These are phyloP conservation scores for Arabidopsis thaliana DNA, from an alignment of 345 rosid genomes.

Conservation along the genomic window TAIR10.1 NC_003074.8:18973001-18973500, in stretches of 20 bases:
- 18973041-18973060: not conserved
- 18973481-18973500: not conserved
- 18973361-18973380: not conserved
- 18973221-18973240: slow-evolving; percentile 64
- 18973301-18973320: not conserved
- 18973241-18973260: slow-evolving; percentile 62
- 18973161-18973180: slow-evolving; percentile 22
- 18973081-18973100: not conserved
- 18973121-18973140: not conserved
- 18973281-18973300: slow-evolving; percentile 41
- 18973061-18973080: not conserved
- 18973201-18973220: slow-evolving; percentile 7
- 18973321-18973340: slow-evolving; percentile 23
- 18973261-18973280: slow-evolving; percentile 33
- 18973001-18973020: not conserved
- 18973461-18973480: not conserved
- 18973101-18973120: too few species aligned
- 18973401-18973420: not conserved
- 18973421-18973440: not conserved
- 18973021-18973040: not conserved
- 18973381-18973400: not conserved
- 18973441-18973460: not conserved
- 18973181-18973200: slow-evolving; percentile 36
- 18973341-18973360: not conserved
- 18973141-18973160: slow-evolving; percentile 31